A percentile compares a stretch with the other conserved stretches of the same genome.
phyloP scores from a whole-genome alignment of 805 yeast species.

The Pichia membranifaciens region DNA sequence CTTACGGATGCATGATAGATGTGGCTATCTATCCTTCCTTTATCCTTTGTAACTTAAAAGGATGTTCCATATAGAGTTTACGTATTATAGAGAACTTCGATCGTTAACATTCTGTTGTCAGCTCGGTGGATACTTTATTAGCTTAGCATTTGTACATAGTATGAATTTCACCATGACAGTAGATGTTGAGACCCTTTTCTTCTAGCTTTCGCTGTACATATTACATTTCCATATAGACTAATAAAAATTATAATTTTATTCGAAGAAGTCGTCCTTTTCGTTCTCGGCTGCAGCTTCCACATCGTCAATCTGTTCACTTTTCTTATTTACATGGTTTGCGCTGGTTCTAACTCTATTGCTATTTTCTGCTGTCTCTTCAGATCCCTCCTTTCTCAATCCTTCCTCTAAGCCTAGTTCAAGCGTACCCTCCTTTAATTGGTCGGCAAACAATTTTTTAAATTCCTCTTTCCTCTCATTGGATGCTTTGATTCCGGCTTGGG shows the following conservation, averaged over 20 bases:
- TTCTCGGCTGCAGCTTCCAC: constrained; percentile 14
- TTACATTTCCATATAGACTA: too few relatives aligned
- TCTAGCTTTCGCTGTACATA: too few relatives aligned
- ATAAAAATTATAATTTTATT: too few relatives aligned
- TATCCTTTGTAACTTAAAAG: too few relatives aligned
- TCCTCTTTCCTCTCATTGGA: constrained; percentile 39
- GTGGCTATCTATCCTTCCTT: too few relatives aligned
- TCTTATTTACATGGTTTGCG: neutral
- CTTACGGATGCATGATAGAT: neutral
- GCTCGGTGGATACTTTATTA: too few relatives aligned
- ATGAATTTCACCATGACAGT: too few relatives aligned
- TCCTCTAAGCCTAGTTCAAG: constrained; percentile 50
- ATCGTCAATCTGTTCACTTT: constrained; percentile 15
- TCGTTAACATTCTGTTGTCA: too few relatives aligned
- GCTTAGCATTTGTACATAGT: neutral
- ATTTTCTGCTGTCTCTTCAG: constrained; percentile 13
- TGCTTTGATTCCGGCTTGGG: constrained; percentile 37
- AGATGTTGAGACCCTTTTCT: too few relatives aligned
- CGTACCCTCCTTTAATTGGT: constrained; percentile 44
- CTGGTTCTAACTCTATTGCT: neutral
- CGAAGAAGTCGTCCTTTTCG: constrained; percentile 34
- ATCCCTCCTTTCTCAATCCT: constrained; percentile 33
- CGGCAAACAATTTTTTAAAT: constrained; percentile 48
- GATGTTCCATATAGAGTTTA: too few relatives aligned
- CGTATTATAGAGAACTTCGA: too few relatives aligned